phyloP scores from a whole-genome alignment of 768 basidiomycete genomes.

The Cyathus striatus region DNA sequence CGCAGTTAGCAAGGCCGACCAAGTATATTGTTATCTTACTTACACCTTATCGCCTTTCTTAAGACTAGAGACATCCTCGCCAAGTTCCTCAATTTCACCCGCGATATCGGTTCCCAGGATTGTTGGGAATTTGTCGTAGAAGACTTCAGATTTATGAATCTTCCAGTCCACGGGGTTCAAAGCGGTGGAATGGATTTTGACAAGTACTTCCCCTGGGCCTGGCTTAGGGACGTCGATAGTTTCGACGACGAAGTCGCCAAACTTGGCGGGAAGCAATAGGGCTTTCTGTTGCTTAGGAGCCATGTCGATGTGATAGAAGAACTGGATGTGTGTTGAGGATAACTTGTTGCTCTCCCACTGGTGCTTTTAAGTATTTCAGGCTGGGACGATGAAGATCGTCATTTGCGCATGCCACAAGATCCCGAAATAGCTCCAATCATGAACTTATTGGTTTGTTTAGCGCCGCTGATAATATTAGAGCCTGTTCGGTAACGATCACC shows the following conservation, averaged over 20 bases:
- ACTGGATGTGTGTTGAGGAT: too few species aligned
- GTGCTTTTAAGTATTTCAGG: too few species aligned
- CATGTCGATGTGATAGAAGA: too few species aligned
- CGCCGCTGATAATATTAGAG: too few species aligned
- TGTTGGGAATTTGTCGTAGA: slow-evolving; percentile 37
- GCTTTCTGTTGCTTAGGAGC: slow-evolving; percentile 17
- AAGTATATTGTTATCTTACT: slow-evolving; percentile 6
- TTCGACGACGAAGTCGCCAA: slow-evolving; percentile 23
- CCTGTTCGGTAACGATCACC: too few species aligned
- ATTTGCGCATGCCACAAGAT: too few species aligned
- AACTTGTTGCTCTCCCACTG: too few species aligned
- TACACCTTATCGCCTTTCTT: slow-evolving; percentile 49
- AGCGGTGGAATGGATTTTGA: slow-evolving; percentile 40
- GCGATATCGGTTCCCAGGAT: slow-evolving; percentile 43
- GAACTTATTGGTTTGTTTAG: too few species aligned
- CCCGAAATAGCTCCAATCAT: too few species aligned
- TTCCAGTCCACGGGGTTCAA: slow-evolving; percentile 54
- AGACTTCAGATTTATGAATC: slow-evolving; percentile 35
- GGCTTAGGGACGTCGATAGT: slow-evolving; percentile 32
- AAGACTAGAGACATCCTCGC: slow-evolving; percentile 41
- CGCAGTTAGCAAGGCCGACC: not conserved
- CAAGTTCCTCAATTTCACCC: slow-evolving; percentile 44
- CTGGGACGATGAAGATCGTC: too few species aligned
- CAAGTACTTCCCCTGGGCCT: slow-evolving; percentile 41
- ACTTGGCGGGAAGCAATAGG: slow-evolving; percentile 15